These are phyloP conservation scores for Thalassiosira livingstoniorum DNA, from an alignment of 352 stramenopile species.

Conservation along the genomic window DNA sequence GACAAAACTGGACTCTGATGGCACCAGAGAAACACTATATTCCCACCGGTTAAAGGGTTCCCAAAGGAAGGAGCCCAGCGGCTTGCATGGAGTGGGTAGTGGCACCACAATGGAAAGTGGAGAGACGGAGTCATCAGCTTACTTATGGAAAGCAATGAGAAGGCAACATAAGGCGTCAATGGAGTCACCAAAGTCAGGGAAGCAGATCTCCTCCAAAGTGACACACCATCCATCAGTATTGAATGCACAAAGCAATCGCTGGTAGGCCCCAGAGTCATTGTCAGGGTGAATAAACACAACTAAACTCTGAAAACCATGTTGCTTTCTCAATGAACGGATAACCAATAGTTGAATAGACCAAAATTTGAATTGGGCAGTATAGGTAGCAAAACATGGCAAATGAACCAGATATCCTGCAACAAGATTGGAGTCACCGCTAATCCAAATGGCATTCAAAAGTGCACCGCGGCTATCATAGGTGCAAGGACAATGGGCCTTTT, in stretches of 20 bases:
- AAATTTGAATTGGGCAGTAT: neutral
- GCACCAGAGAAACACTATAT: neutral
- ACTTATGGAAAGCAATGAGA: constrained; percentile 10
- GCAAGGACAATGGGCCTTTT: constrained; percentile 1
- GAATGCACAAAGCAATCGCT: neutral
- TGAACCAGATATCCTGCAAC: constrained; percentile 12
- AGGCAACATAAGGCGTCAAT: neutral
- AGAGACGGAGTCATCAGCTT: neutral
- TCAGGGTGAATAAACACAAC: constrained; percentile 4
- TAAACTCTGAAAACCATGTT: too few species aligned
- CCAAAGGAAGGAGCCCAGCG: constrained; percentile 6
- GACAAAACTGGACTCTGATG: neutral
- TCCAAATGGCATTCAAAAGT: neutral
- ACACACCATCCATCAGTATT: constrained; percentile 3
- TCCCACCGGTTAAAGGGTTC: neutral
- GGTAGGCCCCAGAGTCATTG: neutral
- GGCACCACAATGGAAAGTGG: neutral
- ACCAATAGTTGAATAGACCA: constrained; percentile 12
- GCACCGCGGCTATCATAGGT: neutral
- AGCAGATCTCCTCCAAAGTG: constrained; percentile 1
- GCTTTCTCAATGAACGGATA: neutral
- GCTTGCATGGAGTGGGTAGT: neutral
- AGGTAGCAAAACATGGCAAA: constrained; percentile 5
- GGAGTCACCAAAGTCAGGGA: constrained; percentile 11
- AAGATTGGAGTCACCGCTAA: neutral